phyloP scores from a whole-genome alignment of 1,284 basidiomycete genomes.

The Cutaneotrichosporon mucoides region DNA sequence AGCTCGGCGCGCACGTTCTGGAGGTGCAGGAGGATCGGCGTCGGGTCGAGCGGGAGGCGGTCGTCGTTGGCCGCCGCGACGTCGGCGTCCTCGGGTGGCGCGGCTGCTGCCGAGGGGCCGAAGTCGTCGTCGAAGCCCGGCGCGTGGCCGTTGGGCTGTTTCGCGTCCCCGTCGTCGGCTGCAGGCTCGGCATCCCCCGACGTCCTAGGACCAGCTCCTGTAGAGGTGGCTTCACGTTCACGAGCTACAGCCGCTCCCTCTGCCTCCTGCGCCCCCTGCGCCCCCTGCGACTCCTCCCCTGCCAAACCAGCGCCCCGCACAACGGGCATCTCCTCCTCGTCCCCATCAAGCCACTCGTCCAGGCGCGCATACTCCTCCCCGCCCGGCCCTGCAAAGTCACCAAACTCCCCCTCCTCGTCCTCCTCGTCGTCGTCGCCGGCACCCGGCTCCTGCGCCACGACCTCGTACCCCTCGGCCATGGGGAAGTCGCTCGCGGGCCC shows the following conservation, averaged over 20 bases:
- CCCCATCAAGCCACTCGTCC: slow-evolving; percentile 39
- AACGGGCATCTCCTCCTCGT: slow-evolving; percentile 12
- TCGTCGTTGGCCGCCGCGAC: no score
- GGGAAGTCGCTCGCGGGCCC: slow-evolving; percentile 15
- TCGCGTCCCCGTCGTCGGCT: neutral
- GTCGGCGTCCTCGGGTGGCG: no score
- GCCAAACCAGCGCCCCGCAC: neutral
- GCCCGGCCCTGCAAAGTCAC: slow-evolving; percentile 16
- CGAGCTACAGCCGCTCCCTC: neutral
- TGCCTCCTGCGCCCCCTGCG: neutral
- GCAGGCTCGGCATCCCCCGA: neutral
- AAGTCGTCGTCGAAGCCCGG: slow-evolving; percentile 38
- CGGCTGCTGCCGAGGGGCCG: slow-evolving; percentile 9
- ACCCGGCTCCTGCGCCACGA: neutral
- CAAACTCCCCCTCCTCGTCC: slow-evolving; percentile 16
- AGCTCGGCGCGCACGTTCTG: slow-evolving; percentile 41
- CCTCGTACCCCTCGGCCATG: slow-evolving; percentile 1
- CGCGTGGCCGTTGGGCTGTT: neutral
- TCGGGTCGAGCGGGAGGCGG: slow-evolving; percentile 33
- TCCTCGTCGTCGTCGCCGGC: neutral
- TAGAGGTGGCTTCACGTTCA: neutral
- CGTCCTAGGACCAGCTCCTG: neutral
- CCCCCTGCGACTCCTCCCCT: no score
- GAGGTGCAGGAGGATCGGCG: slow-evolving; percentile 39
- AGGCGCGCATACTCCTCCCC: slow-evolving; percentile 37